Evolutionary conservation across 176 grass and related monocot species (phyloP).

Genomic region (Bolboschoenus planiculmis): DNA sequence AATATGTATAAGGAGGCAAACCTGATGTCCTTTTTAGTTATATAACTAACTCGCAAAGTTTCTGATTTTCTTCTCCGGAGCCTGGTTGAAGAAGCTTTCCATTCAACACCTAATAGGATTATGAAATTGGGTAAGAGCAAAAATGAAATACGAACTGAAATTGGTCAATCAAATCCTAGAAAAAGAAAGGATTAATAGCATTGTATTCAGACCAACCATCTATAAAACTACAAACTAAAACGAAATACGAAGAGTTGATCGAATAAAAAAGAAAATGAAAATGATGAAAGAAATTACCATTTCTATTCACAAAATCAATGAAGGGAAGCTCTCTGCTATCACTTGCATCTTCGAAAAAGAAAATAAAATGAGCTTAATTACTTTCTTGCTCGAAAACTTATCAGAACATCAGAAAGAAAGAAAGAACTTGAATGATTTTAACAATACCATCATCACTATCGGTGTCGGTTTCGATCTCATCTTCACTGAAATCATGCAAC

Average conservation of each 20-base stretch:
- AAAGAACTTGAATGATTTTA: slow-evolving; percentile 2
- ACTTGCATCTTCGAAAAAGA: slow-evolving; percentile 30
- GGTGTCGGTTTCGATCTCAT: slow-evolving; percentile 49
- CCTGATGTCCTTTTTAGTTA: slow-evolving; percentile 64
- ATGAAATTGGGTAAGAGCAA: background rate
- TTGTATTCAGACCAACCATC: background rate
- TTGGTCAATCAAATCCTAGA: background rate
- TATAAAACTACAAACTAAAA: background rate
- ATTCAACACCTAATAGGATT: slow-evolving; percentile 17
- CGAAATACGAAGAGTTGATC: background rate
- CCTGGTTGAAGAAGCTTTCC: slow-evolving; percentile 5
- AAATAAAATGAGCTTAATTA: background rate
- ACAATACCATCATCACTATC: slow-evolving; percentile 42
- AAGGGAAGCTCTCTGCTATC: slow-evolving; percentile 22
- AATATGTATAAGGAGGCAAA: slow-evolving; percentile 11
- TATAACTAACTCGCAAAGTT: slow-evolving; percentile 49
- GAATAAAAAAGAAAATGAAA: background rate
- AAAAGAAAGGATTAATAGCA: background rate
- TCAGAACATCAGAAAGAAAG: slow-evolving; percentile 4
- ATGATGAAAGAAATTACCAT: background rate
- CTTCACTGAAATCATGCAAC: slow-evolving; percentile 68
- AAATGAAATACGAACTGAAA: slow-evolving; percentile 13
- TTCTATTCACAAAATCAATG: slow-evolving; percentile 17
- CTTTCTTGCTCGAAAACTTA: background rate
- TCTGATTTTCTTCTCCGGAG: slow-evolving; percentile 58